Conservation (phyloP, 257 asterid species). For the Przewalskia tangutica region DNA sequence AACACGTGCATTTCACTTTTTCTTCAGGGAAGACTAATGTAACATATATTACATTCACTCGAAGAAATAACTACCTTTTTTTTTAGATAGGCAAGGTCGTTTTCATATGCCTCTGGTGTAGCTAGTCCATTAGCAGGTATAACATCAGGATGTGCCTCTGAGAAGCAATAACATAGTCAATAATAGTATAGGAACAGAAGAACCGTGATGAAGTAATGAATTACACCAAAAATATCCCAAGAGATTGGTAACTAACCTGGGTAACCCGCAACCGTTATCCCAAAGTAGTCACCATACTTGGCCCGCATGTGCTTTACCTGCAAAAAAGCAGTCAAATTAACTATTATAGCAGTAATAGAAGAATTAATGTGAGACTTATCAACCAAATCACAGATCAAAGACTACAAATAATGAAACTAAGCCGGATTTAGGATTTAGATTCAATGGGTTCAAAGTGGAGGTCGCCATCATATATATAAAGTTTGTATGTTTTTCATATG, state of each 20-base stretch:
- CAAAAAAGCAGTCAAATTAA: neutral
- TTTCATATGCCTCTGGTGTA: conserved; percentile 56
- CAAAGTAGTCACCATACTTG: conserved; percentile 76
- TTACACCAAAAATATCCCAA: neutral
- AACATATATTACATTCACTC: neutral
- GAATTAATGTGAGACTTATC: neutral
- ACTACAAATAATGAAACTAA: neutral
- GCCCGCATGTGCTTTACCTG: conserved; percentile 89
- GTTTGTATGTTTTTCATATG: neutral
- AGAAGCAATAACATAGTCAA: conserved; percentile 7
- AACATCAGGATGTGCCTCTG: conserved; percentile 97
- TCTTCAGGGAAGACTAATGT: neutral
- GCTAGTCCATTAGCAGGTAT: conserved; percentile 59
- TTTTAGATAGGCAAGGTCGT: conserved; percentile 78
- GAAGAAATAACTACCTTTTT: conserved; percentile 18
- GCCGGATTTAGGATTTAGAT: neutral
- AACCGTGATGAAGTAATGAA: neutral
- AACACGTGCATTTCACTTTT: neutral
- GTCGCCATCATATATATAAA: neutral
- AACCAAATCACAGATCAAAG: neutral
- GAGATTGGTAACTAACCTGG: conserved; percentile 48
- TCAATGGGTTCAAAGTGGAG: neutral
- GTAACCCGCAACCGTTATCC: conserved; percentile 96
- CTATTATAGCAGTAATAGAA: neutral
- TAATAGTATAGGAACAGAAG: neutral